phyloP scores from a whole-genome alignment of 176 grass and related monocot species.

The Areca catechu region DNA sequence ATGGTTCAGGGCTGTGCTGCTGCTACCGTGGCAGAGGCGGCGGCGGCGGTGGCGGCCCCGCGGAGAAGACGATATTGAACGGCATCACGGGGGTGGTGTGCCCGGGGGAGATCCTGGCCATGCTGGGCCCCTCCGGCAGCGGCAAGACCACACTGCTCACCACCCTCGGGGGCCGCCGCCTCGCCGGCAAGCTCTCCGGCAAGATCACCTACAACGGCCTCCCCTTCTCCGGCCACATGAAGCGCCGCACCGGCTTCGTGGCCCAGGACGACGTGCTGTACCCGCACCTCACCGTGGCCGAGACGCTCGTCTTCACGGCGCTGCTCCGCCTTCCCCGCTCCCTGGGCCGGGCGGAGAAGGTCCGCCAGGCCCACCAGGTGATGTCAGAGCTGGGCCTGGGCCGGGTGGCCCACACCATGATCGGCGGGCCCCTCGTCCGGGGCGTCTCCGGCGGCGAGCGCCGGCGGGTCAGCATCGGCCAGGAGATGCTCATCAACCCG shows the following conservation, averaged over 20 bases:
- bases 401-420: conserved; percentile 26
- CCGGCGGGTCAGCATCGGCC: conserved; percentile 88
- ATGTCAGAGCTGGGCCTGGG: conserved; percentile 31
- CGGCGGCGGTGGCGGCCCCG: neutral
- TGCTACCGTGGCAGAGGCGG: too few relatives aligned
- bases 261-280: conserved; percentile 43
- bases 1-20: neutral
- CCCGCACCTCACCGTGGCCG: conserved; percentile 37
- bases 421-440: conserved; percentile 33
- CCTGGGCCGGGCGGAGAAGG: conserved; percentile 23
- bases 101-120: conserved; percentile 39
- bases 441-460: conserved; percentile 89
- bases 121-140: conserved; percentile 45
- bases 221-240: conserved; percentile 32
- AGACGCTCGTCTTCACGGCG: conserved; percentile 38
- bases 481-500: conserved; percentile 87
- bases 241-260: conserved; percentile 35
- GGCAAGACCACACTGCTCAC: conserved; percentile 48
- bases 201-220: conserved; percentile 33
- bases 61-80: conserved; percentile 25
- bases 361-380: conserved; percentile 17
- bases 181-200: conserved; percentile 18
- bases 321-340: conserved; percentile 37
- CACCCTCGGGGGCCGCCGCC: conserved; percentile 24
- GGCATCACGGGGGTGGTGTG: conserved; percentile 26